phyloP scores from a whole-genome alignment of 345 rosid species.

The Noccaea caerulescens region DNA sequence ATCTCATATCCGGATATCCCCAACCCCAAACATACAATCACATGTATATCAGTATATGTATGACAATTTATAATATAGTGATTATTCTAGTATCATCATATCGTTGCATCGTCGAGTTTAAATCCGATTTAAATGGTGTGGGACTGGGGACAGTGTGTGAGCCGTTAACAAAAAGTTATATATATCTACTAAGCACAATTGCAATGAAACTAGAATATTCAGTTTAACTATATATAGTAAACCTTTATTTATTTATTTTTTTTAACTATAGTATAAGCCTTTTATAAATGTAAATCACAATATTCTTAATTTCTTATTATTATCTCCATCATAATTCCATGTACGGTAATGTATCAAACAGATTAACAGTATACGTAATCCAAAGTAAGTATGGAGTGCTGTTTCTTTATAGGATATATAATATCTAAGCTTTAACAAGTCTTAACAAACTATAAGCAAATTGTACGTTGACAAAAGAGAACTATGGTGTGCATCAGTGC shows the following conservation, averaged over 20 bases:
- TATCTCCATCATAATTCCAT: neutral
- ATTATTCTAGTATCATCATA: neutral
- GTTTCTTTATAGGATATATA: neutral
- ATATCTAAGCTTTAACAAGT: neutral
- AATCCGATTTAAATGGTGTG: neutral
- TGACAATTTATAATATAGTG: no score
- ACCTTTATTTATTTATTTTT: no score
- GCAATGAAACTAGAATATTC: neutral
- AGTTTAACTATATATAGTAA: conserved; percentile 3
- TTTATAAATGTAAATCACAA: neutral
- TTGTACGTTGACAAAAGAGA: neutral
- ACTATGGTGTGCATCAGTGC: neutral
- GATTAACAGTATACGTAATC: neutral
- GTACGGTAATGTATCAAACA: neutral
- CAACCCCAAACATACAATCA: neutral
- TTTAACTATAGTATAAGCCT: no score
- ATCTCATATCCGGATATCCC: neutral
- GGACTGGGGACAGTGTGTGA: neutral
- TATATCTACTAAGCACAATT: neutral
- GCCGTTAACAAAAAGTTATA: neutral
- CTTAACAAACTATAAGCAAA: neutral
- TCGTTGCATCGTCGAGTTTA: conserved; percentile 1
- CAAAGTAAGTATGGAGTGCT: neutral
- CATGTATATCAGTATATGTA: no score
- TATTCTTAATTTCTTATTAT: neutral